Conservation (phyloP, 208 protist genomes). For the Wallacemonas collosoma region DNA sequence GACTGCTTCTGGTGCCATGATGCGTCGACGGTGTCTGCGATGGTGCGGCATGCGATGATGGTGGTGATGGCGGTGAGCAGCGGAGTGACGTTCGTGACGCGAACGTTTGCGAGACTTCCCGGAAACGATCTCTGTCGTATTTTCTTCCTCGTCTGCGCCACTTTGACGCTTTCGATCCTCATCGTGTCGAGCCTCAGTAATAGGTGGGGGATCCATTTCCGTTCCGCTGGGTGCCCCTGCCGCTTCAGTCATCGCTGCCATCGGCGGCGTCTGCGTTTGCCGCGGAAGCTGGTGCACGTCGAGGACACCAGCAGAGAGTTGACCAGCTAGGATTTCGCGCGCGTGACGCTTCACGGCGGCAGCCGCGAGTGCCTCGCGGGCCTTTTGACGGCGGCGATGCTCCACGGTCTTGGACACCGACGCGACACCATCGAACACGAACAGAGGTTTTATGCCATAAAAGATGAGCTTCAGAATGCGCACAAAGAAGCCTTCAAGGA, state of each 20-base stretch:
- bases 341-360: constrained; percentile 52
- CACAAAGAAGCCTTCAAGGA: constrained; percentile 80
- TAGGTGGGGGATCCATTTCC: no score
- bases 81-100: background rate
- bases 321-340: constrained; percentile 69
- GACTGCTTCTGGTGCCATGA: constrained; percentile 48
- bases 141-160: constrained; percentile 12
- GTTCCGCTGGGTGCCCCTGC: no score
- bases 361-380: constrained; percentile 34
- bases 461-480: constrained; percentile 90
- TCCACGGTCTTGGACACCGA: constrained; percentile 61
- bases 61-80: background rate
- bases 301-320: constrained; percentile 59
- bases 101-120: constrained; percentile 1
- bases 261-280: background rate
- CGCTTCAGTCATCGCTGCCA: background rate
- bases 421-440: constrained; percentile 87
- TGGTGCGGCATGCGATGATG: background rate
- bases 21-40: constrained; percentile 1
- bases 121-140: background rate
- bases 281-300: constrained; percentile 31
- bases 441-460: constrained; percentile 84
- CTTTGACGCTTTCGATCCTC: no score
- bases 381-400: constrained; percentile 48
- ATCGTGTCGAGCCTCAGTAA: no score